Conservation (phyloP, 192 early-diverging fungal genomes). For the Helicostylum pulchrum region DNA sequence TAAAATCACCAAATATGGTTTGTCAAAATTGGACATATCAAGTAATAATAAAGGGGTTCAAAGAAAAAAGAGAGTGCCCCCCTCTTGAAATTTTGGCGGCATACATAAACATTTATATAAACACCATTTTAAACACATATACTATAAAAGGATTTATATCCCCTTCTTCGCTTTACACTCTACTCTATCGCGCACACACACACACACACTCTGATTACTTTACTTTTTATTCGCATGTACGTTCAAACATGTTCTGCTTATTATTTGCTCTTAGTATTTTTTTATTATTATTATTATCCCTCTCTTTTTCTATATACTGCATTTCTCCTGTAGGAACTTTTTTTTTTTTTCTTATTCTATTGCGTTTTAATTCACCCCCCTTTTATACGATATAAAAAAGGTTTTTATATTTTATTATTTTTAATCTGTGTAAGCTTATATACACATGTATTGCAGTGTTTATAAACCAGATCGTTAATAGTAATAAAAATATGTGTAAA, state of each 20-base stretch:
- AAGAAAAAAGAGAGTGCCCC: too few relatives aligned
- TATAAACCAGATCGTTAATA: too few relatives aligned
- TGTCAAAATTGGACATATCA: conserved; percentile 18
- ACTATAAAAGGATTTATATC: conserved; percentile 9
- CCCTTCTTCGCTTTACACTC: not conserved
- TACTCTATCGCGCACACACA: not conserved
- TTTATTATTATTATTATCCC: not conserved
- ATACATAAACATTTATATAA: conserved; percentile 9
- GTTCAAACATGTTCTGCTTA: not conserved
- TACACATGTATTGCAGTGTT: too few relatives aligned
- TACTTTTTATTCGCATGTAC: not conserved
- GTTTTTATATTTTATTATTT: too few relatives aligned
- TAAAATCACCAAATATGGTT: conserved; percentile 19
- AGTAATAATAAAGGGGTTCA: conserved; percentile 8
- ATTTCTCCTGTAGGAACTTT: conserved; percentile 18
- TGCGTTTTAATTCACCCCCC: too few relatives aligned
- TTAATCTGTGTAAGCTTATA: too few relatives aligned
- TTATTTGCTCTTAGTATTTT: too few relatives aligned
- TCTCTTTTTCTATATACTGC: conserved; percentile 3
- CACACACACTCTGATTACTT: not conserved
- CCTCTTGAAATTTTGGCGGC: conserved; percentile 18
- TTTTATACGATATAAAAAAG: too few relatives aligned
- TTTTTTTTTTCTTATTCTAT: not conserved
- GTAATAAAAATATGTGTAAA: too few relatives aligned
- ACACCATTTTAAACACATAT: conserved; percentile 11